Base-by-base conservation (phyloP, 1,139 yeast genomes). In the Saccharomyces hybrid region DNA sequence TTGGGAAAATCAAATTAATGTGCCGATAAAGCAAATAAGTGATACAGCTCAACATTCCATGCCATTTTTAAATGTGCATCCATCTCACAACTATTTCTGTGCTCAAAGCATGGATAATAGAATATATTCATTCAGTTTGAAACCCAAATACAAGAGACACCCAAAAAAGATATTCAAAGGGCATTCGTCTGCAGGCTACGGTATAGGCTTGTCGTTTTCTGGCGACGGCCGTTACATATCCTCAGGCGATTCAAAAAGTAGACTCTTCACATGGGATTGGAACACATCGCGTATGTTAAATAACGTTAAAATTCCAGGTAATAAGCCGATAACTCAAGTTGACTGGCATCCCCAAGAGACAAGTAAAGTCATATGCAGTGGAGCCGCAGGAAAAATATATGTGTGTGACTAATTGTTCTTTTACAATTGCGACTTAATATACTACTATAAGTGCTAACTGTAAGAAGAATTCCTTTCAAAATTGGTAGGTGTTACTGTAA, bases 1-100 rank as follows among this genome's bases (percentile, higher is more conserved):
- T n/a, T 90, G 97, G 97, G 86, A 86, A 56, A 79, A 89, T 77
- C 84, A 83, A 53, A 78, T 88, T 49, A 88, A 89, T 66, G 86
- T 88, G 51, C 96, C 97, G 0, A 78, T 85, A 53, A 89, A 88
- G 67, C 81, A 82, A 58, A 86, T 90, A 2, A 81, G 93, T 11
- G 96, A 88, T 59, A 95, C 96, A 1, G 73, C 83, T 0, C 91
- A 85, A 67, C 87, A 84, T 61, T 83, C 96, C 0, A 85, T 88
- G 83, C 95, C 96, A 0, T 72, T 78, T 2, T 78, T 85, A 0
- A 79, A 75, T 11, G 66, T 79, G 1, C 85, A 85, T 62, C 95
- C 96, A 0, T 69, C 64, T 7, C 67, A 70, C 0, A 78, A 78
- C 52, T 82, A 78, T 60, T 83, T 89, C 57, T 91, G 88, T 1